These are phyloP conservation scores for Citrus unshiu DNA, from an alignment of 345 rosid genomes.

Conservation along the genomic window DNA sequence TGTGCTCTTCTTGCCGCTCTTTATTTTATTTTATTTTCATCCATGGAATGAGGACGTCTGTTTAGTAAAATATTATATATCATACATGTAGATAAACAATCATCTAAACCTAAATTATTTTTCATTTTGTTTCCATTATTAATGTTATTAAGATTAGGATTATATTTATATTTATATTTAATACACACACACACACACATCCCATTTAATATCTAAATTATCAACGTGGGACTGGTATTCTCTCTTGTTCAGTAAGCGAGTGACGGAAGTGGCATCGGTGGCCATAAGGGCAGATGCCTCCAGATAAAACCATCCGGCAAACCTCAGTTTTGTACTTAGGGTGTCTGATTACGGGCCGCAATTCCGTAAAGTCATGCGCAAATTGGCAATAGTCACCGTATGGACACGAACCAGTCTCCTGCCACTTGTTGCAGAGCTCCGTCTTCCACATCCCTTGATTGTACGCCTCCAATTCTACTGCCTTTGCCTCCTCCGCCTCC, in stretches of 20 bases:
- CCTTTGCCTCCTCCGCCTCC: slow-evolving; percentile 37
- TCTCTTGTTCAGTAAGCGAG: slow-evolving; percentile 77
- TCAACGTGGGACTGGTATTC: slow-evolving; percentile 32
- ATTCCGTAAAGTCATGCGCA: slow-evolving; percentile 85
- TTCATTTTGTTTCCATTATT: not conserved
- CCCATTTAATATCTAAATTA: not conserved
- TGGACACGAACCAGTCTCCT: slow-evolving; percentile 84
- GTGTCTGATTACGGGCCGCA: slow-evolving; percentile 85
- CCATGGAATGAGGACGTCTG: not conserved
- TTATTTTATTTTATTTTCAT: not conserved
- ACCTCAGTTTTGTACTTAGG: slow-evolving; percentile 89
- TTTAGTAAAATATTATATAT: not conserved
- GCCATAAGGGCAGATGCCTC: slow-evolving; percentile 76
- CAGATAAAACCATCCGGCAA: slow-evolving; percentile 71
- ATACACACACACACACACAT: not conserved
- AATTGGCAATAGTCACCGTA: slow-evolving; percentile 75
- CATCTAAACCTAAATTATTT: not conserved
- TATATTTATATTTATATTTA: not conserved
- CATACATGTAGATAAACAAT: not conserved
- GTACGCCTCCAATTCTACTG: slow-evolving; percentile 59
- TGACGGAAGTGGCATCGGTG: slow-evolving; percentile 97
- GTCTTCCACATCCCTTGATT: slow-evolving; percentile 88
- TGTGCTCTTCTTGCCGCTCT: not conserved
- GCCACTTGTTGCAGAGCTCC: slow-evolving; percentile 97
- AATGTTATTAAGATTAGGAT: not conserved